Conservation (phyloP, 2,329 filamentous ascomycete genomes). For the Periglandula ipomoeae region DNA sequence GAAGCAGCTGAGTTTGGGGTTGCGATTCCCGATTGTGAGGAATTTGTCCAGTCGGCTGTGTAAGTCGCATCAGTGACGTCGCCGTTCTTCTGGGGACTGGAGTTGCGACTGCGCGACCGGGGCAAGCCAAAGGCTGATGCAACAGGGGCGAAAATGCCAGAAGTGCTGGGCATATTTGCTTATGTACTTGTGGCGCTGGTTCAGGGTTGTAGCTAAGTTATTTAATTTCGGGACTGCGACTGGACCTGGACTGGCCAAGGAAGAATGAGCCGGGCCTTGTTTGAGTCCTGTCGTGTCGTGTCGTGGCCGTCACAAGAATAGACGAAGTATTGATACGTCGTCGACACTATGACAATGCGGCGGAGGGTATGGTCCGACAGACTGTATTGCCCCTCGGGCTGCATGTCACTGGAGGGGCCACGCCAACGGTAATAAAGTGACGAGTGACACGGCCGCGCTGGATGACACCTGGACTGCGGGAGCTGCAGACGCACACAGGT, state of each 20-base stretch:
- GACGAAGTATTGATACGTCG: too few species aligned
- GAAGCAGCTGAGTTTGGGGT: slow-evolving; percentile 10
- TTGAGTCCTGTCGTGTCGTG: too few species aligned
- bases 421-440: background rate
- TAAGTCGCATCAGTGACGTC: slow-evolving; percentile 11
- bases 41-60: slow-evolving; percentile 6
- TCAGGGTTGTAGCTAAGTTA: too few species aligned
- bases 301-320: too few species aligned
- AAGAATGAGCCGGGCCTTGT: too few species aligned
- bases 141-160: slow-evolving; percentile 21
- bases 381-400: background rate
- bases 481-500: too few species aligned
- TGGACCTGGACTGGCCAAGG: too few species aligned
- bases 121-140: slow-evolving; percentile 26
- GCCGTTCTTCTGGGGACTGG: slow-evolving; percentile 9
- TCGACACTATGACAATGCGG: too few species aligned
- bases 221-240: too few species aligned
- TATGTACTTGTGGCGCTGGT: background rate
- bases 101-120: slow-evolving; percentile 16
- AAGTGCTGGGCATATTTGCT: slow-evolving; percentile 19
- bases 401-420: too few species aligned
- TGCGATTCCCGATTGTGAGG: slow-evolving; percentile 5
- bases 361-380: slow-evolving; percentile 3
- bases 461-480: too few species aligned
- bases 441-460: background rate